Conservation (phyloP, 331 rosid species). For the Malus hybrid region DNA sequence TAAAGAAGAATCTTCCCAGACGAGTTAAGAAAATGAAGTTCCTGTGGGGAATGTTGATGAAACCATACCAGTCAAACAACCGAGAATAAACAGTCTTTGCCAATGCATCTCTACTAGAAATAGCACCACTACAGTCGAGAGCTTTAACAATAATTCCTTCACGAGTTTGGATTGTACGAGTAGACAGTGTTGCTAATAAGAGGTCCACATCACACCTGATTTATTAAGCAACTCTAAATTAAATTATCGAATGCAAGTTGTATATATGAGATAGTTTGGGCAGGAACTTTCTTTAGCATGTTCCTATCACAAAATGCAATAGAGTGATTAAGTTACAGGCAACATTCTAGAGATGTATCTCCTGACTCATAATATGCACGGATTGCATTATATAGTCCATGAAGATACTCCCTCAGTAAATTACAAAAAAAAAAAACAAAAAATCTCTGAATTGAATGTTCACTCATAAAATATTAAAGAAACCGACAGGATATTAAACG, state of each 20-base stretch:
- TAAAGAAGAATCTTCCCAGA: neutral
- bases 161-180: conserved; percentile 84
- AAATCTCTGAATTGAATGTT: neutral
- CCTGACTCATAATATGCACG: neutral
- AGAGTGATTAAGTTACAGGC: neutral
- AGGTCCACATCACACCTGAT: conserved; percentile 74
- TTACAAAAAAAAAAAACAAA: neutral
- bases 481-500: neutral
- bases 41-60: conserved; percentile 8
- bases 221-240: conserved; percentile 7
- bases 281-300: neutral
- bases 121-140: conserved; percentile 85
- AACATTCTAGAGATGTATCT: neutral
- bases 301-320: neutral
- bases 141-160: conserved; percentile 88
- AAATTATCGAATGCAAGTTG: conserved; percentile 2
- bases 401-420: neutral
- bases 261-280: neutral
- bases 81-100: conserved; percentile 92
- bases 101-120: conserved; percentile 83
- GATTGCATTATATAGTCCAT: neutral
- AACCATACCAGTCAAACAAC: conserved; percentile 79
- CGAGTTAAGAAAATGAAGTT: neutral
- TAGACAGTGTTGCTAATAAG: conserved; percentile 65
- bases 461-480: neutral